Evolutionary conservation across 2,329 filamentous ascomycete species (phyloP).

Genomic region (Phaeoacremonium minimum): DNA sequence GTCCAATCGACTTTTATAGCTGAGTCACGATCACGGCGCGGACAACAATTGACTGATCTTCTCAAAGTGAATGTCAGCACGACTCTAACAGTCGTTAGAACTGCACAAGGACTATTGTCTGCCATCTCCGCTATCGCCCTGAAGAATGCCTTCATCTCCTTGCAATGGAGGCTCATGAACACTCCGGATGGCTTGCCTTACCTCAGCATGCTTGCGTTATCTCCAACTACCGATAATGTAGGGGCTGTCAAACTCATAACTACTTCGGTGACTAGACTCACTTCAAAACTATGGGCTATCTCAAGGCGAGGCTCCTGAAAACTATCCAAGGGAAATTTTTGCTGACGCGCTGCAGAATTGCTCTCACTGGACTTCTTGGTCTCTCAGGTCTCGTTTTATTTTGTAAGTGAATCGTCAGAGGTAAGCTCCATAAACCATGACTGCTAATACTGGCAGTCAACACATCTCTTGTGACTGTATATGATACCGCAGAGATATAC

Average conservation of each 20-base stretch:
- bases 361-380: neutral
- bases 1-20: neutral
- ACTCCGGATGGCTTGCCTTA: neutral
- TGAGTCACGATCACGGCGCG: neutral
- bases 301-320: neutral
- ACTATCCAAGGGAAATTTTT: neutral
- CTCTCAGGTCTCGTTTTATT: neutral
- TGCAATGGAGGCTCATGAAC: neutral
- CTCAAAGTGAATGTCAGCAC: neutral
- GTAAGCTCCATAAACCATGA: no score
- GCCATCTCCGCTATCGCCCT: slow-evolving; percentile 6
- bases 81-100: neutral
- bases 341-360: neutral
- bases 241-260: neutral
- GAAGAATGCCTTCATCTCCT: neutral
- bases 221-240: neutral
- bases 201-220: neutral
- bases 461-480: slow-evolving; percentile 10
- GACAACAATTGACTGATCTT: neutral
- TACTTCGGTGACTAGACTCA: neutral
- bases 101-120: neutral
- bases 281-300: neutral
- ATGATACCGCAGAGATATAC: slow-evolving; percentile 10
- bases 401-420: neutral
- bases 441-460: slow-evolving; percentile 9